A percentile compares a stretch with the other conserved stretches of the same genome.
Conservation (phyloP, 495 filamentous ascomycete genomes). For the Pseudotulostoma volvatum region DNA sequence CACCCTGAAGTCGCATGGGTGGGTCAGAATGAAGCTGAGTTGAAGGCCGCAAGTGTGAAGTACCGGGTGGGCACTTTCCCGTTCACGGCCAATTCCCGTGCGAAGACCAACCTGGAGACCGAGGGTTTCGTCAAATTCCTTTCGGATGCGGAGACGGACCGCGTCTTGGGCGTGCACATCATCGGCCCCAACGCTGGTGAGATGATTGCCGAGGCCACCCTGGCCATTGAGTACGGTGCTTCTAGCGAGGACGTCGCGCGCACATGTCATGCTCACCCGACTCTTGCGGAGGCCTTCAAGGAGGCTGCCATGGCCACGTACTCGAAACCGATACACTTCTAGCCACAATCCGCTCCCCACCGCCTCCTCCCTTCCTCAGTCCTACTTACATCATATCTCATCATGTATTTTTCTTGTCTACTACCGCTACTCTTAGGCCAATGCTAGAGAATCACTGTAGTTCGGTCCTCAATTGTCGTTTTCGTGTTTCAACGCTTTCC, state of each 20-base stretch:
- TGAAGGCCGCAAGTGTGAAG: slow-evolving; percentile 76
- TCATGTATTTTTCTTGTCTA: slow-evolving; percentile 27
- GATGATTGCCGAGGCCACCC: slow-evolving; percentile 96
- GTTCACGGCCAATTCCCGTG: slow-evolving; percentile 91
- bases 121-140: slow-evolving; percentile 94
- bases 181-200: slow-evolving; percentile 90
- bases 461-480: background rate
- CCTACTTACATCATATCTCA: slow-evolving; percentile 11
- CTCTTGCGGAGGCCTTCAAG: slow-evolving; percentile 94
- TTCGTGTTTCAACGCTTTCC: too few relatives aligned
- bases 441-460: background rate
- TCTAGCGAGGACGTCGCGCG: slow-evolving; percentile 88
- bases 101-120: slow-evolving; percentile 96
- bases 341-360: slow-evolving; percentile 27
- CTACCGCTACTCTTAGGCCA: too few relatives aligned
- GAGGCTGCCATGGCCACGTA: slow-evolving; percentile 98
- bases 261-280: slow-evolving; percentile 94
- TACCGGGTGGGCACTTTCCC: slow-evolving; percentile 62
- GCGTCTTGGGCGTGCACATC: slow-evolving; percentile 90
- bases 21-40: slow-evolving; percentile 89
- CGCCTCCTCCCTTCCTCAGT: slow-evolving; percentile 9
- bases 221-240: slow-evolving; percentile 79
- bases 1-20: slow-evolving; percentile 98
- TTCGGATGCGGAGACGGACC: slow-evolving; percentile 89
- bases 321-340: slow-evolving; percentile 93